These are phyloP conservation scores for Hymenoscyphus fructigenus DNA, from an alignment of 2,329 filamentous ascomycete genomes.

Conservation along the genomic window DNA sequence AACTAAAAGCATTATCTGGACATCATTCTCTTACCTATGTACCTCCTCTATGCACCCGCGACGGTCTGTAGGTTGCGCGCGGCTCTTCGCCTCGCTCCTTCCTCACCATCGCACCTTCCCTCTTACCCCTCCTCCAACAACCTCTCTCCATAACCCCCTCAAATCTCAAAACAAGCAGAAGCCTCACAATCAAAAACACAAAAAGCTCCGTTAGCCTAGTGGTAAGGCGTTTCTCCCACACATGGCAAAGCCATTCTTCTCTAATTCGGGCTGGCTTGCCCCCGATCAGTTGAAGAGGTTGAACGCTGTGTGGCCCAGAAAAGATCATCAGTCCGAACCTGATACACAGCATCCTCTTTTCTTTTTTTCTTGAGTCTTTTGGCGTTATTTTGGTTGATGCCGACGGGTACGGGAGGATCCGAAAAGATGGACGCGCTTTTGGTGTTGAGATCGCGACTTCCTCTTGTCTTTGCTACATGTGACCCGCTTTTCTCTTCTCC, in stretches of 20 bases:
- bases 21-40: too few relatives aligned
- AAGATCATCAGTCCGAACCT: background rate
- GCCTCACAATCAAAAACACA: background rate
- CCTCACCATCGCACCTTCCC: background rate
- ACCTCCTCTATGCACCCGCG: too few relatives aligned
- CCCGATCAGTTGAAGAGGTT: background rate
- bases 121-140: too few relatives aligned
- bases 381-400: background rate
- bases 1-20: too few relatives aligned
- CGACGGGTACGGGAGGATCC: too few relatives aligned
- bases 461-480: background rate
- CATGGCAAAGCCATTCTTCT: background rate
- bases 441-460: background rate
- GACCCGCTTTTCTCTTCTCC: too few relatives aligned
- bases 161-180: background rate
- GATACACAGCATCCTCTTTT: too few relatives aligned
- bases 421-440: background rate
- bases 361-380: background rate
- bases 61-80: too few relatives aligned
- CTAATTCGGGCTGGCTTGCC: background rate
- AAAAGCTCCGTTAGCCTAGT: background rate
- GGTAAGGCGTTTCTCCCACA: background rate
- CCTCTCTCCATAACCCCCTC: background rate
- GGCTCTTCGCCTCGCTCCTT: background rate
- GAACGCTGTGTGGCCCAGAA: background rate